Base-by-base conservation (phyloP, 2,329 filamentous ascomycete species). In the Xylaria sp. region DNA sequence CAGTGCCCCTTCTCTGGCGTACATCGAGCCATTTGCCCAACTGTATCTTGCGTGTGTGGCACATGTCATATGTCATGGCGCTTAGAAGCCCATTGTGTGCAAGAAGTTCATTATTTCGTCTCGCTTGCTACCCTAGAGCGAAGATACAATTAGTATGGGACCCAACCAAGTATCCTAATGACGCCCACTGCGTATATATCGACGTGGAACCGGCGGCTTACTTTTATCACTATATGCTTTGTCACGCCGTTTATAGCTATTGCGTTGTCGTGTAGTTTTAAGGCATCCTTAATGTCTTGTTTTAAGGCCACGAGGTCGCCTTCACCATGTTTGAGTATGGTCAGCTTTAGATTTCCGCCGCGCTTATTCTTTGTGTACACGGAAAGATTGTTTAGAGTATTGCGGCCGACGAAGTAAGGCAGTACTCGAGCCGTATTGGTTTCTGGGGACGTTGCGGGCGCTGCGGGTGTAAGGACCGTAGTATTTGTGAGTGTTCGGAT, bases 311-410 rank as follows among this genome's bases (percentile, higher is more conserved):
- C 80, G 59, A 89, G 76, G 78, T 97, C 87, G 18, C 96, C 96
- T 66, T 93, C 89, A 59, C 95, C 86, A 81, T 92, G 94, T 79
- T 93, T 92, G 65, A 99, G 82, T 65, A 88, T 81, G 5, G 95
- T 97, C 75, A 92, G 81, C 75, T 90, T 88, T 77, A 90, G 85
- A 72, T 92, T 96, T 16, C 93, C 93, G 61, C 93, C 93, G 13
- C 89, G 86, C 82, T 93, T 94, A 72, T 82, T 84, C 72, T 89
- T 84, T 18, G 90, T 84, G 82, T 98, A 99, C 53, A 98, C 87
- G 27, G 93, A 90, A 2, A 96, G 83, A 72, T 93, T 89, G 57
- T 89, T 87, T 44, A 88, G 90, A 1, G 85, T 82, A 2, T 93
- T 95, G 70, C 93, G 91, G 60, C 84, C 84, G 72, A 98, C 86